Percentiles rank a stretch among this genome's conserved stretches.
Evolutionary conservation across 805 yeast genomes (phyloP).

Genomic region (Limtongia smithiae): DNA sequence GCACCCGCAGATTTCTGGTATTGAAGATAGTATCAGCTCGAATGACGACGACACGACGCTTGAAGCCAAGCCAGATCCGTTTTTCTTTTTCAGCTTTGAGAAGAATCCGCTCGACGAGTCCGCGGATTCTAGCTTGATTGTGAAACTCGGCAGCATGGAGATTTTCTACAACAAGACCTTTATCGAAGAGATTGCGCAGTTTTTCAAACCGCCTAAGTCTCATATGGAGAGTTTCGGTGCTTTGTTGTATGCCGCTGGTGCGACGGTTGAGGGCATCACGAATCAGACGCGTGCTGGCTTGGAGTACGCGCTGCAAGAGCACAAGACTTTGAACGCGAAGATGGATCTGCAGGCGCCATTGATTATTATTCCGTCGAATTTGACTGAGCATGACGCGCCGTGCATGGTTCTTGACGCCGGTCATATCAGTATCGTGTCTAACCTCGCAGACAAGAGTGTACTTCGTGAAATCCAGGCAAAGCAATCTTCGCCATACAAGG

Average conservation of each 20-base stretch:
- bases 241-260: slow-evolving; percentile 89
- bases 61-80: slow-evolving; percentile 46
- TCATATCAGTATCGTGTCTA: slow-evolving; percentile 79
- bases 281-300: slow-evolving; percentile 86
- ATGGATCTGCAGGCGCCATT: slow-evolving; percentile 93
- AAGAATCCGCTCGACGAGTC: slow-evolving; percentile 76
- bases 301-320: slow-evolving; percentile 91
- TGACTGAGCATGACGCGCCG: slow-evolving; percentile 74
- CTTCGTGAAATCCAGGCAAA: slow-evolving; percentile 62
- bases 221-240: slow-evolving; percentile 88
- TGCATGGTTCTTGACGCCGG: slow-evolving; percentile 95
- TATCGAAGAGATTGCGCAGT: slow-evolving; percentile 65
- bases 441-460: slow-evolving; percentile 66
- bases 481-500: slow-evolving; percentile 52
- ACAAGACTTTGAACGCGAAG: slow-evolving; percentile 79
- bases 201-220: slow-evolving; percentile 82
- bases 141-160: slow-evolving; percentile 80
- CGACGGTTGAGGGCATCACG: slow-evolving; percentile 87
- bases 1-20: slow-evolving; percentile 16
- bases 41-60: slow-evolving; percentile 7
- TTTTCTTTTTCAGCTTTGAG: slow-evolving; percentile 79
- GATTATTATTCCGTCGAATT: slow-evolving; percentile 78
- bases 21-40: slow-evolving; percentile 3
- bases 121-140: slow-evolving; percentile 74
- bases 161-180: slow-evolving; percentile 84